Evolutionary conservation across 768 basidiomycete genomes (phyloP).

Genomic region (Lactarius trivialis): DNA sequence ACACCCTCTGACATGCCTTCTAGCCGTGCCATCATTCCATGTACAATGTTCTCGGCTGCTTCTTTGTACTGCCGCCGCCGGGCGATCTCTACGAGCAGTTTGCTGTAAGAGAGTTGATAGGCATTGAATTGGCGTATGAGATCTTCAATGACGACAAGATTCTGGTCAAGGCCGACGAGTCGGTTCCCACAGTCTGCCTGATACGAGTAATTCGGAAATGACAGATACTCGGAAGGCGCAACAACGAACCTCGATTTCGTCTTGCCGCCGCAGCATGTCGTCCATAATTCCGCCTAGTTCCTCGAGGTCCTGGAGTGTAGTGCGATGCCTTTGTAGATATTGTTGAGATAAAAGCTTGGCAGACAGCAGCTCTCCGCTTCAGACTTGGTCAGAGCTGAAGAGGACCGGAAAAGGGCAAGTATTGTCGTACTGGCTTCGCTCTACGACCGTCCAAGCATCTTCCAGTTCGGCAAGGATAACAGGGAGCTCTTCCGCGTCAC

Average conservation of each 20-base stretch:
- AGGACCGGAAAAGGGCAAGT: not conserved
- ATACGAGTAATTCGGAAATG: not conserved
- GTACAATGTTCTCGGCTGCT: constrained; percentile 55
- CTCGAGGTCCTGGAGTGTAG: constrained; percentile 58
- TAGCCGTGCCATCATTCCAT: constrained; percentile 58
- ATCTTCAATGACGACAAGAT: constrained; percentile 54
- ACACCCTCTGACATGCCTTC: constrained; percentile 61
- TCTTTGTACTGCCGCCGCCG: constrained; percentile 63
- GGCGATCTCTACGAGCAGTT: constrained; percentile 66
- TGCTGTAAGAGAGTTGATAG: constrained; percentile 69
- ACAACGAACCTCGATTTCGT: constrained; percentile 53
- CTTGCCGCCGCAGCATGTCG: constrained; percentile 67
- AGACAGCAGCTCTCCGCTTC: constrained; percentile 46
- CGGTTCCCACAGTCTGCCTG: constrained; percentile 49
- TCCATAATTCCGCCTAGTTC: constrained; percentile 74
- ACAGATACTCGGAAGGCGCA: not conserved
- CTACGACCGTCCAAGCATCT: constrained; percentile 46
- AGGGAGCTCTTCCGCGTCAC: constrained; percentile 74
- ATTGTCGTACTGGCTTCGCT: constrained; percentile 48
- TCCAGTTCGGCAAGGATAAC: constrained; percentile 70
- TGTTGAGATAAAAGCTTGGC: constrained; percentile 40
- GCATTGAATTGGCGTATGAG: constrained; percentile 59
- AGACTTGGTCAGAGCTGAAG: constrained; percentile 6
- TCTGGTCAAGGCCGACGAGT: constrained; percentile 50
- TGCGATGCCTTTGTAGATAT: constrained; percentile 44